These are phyloP conservation scores for Geosiphon pyriformis DNA, from an alignment of 192 early-diverging fungal genomes.

Conservation along the genomic window DNA sequence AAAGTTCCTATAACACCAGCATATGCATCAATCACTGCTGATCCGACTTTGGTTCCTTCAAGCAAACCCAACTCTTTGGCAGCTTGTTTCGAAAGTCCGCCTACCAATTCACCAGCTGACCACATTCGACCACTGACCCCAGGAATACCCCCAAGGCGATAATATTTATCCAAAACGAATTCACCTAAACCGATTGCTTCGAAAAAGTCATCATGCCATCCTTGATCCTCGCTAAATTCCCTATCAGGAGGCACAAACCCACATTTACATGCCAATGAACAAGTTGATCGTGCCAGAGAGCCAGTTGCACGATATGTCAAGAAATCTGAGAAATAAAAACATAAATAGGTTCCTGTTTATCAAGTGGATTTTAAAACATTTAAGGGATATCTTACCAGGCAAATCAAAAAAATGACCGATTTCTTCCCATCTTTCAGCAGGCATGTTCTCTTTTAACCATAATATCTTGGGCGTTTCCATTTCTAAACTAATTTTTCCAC, in stretches of 20 bases:
- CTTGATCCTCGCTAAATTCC: slow-evolving; percentile 27
- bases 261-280: slow-evolving; percentile 70
- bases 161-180: slow-evolving; percentile 41
- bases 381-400: slow-evolving; percentile 29
- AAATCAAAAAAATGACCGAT: slow-evolving; percentile 62
- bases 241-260: slow-evolving; percentile 40
- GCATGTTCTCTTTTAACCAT: slow-evolving; percentile 60
- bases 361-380: background rate
- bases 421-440: slow-evolving; percentile 36
- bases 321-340: slow-evolving; percentile 41
- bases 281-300: slow-evolving; percentile 40
- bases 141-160: slow-evolving; percentile 38
- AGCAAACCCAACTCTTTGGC: slow-evolving; percentile 53
- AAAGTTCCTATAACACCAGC: slow-evolving; percentile 58
- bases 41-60: slow-evolving; percentile 51
- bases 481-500: slow-evolving; percentile 62
- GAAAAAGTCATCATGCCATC: slow-evolving; percentile 56
- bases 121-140: slow-evolving; percentile 31
- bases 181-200: slow-evolving; percentile 47
- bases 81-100: slow-evolving; percentile 44
- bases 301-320: slow-evolving; percentile 64
- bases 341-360: background rate
- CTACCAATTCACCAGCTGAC: slow-evolving; percentile 50
- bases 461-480: slow-evolving; percentile 75
- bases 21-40: slow-evolving; percentile 71